Percentiles rank a stretch among this genome's conserved stretches.
These are phyloP conservation scores for Sporothrix schenckii DNA, from an alignment of 2,329 filamentous ascomycete species.

Conservation along the genomic window DNA sequence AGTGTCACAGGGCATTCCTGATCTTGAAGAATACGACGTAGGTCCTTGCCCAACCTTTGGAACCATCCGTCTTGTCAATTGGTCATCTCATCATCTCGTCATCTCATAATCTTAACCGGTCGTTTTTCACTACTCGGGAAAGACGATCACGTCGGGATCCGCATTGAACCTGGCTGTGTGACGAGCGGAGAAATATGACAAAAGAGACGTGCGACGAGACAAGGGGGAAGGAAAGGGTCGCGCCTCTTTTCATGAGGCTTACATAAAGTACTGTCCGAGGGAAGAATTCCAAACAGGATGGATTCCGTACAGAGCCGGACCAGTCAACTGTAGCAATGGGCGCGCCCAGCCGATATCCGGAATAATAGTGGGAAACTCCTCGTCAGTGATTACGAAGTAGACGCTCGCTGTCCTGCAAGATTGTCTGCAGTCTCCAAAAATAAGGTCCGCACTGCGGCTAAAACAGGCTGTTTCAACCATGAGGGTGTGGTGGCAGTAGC, in stretches of 20 bases:
- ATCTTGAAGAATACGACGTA: neutral
- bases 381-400: no score
- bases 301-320: constrained; percentile 7
- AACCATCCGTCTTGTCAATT: constrained; percentile 5
- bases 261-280: neutral
- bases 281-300: neutral
- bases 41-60: neutral
- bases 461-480: constrained; percentile 29
- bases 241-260: neutral
- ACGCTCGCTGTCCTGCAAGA: neutral
- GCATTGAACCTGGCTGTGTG: constrained; percentile 1
- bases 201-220: neutral
- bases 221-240: neutral
- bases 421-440: neutral
- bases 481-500: constrained; percentile 23
- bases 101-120: neutral
- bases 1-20: no score
- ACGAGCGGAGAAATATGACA: neutral
- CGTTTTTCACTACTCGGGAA: neutral
- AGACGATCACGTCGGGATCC: constrained; percentile 27
- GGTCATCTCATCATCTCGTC: constrained; percentile 10
- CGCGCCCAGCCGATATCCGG: neutral
- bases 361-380: no score
- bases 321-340: neutral
- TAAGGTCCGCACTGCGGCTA: constrained; percentile 25